Evolutionary conservation across 192 early-diverging fungal species (phyloP).

Genomic region (Backusella liffmaniae): DNA sequence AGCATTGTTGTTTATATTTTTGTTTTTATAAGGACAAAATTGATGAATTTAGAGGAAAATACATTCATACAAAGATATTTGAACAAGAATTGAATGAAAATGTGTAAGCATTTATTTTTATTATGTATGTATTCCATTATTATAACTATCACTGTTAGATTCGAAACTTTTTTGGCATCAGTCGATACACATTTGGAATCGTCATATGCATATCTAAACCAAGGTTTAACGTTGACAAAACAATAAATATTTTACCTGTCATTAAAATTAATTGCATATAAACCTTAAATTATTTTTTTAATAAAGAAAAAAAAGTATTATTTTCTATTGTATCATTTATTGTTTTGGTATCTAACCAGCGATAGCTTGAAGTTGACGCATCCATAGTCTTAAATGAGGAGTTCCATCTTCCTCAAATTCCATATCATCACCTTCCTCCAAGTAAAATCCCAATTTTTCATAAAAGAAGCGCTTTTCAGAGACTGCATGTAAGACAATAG

Average conservation of each 20-base stretch:
- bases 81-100: constrained; percentile 67
- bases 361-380: not conserved
- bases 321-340: not conserved
- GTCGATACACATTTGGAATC: constrained; percentile 7
- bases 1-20: not conserved
- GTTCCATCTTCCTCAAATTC: constrained; percentile 34
- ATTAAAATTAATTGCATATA: not conserved
- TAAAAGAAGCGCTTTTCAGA: constrained; percentile 26
- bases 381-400: constrained; percentile 25
- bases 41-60: constrained; percentile 83
- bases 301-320: not conserved
- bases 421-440: constrained; percentile 28
- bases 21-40: constrained; percentile 56
- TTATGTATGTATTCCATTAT: not conserved
- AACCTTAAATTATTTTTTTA: not conserved
- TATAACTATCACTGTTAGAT: constrained; percentile 8
- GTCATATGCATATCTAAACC: constrained; percentile 1
- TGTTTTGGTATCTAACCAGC: not conserved
- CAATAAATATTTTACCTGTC: not conserved
- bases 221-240: not conserved
- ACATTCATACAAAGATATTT: constrained; percentile 80
- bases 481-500: constrained; percentile 24
- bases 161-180: constrained; percentile 22
- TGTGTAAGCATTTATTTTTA: constrained; percentile 41
- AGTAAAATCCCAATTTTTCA: constrained; percentile 23